Conservation (phyloP, 306 rosid genomes). For the Trifolium fragiferum region DNA sequence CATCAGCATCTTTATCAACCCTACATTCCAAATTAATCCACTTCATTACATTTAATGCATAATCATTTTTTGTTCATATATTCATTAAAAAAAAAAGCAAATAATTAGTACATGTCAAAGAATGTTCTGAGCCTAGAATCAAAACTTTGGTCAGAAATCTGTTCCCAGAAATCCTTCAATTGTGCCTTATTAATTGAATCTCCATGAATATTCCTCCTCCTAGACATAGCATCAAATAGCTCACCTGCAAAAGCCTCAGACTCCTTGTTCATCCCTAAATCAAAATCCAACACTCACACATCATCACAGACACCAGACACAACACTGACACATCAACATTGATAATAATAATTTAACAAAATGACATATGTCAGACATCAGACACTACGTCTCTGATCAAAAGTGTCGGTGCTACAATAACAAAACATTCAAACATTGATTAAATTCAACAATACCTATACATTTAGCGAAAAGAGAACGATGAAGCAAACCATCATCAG, state of each 20-base stretch:
- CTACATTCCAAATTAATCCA: slow-evolving; percentile 51
- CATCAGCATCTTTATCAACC: slow-evolving; percentile 79
- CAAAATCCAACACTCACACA: slow-evolving; percentile 18
- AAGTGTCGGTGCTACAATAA: neutral
- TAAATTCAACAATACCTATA: slow-evolving; percentile 47
- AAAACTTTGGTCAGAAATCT: slow-evolving; percentile 71
- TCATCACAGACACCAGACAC: neutral
- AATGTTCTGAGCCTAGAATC: slow-evolving; percentile 71
- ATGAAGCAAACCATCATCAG: slow-evolving; percentile 53
- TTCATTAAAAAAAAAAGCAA: neutral
- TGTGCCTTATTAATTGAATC: slow-evolving; percentile 61
- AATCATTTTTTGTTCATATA: neutral
- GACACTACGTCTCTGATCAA: neutral
- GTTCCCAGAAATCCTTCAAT: slow-evolving; percentile 70
- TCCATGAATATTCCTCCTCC: slow-evolving; percentile 50
- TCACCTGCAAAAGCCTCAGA: slow-evolving; percentile 65
- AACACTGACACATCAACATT: neutral
- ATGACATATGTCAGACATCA: neutral
- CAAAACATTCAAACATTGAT: too few relatives aligned
- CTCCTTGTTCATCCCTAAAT: slow-evolving; percentile 69
- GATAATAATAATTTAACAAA: neutral
- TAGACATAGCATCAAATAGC: slow-evolving; percentile 65
- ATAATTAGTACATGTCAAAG: slow-evolving; percentile 73
- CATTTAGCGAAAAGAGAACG: slow-evolving; percentile 62
- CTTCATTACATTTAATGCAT: slow-evolving; percentile 29